These are phyloP conservation scores for Fusarium acutatum DNA, from an alignment of 2,329 filamentous ascomycete genomes.

Conservation along the genomic window DNA sequence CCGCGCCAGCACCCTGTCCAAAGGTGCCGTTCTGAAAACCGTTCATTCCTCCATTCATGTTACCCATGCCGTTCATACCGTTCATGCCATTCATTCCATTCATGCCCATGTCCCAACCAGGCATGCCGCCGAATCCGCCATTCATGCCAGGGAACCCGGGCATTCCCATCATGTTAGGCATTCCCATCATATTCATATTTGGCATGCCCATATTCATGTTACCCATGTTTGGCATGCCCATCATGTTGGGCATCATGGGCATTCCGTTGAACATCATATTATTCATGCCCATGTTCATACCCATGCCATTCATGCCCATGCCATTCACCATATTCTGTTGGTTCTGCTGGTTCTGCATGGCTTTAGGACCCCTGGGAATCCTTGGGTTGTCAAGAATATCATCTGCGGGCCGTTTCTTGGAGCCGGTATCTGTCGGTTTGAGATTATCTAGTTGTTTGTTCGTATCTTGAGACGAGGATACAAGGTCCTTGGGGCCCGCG, in stretches of 20 bases:
- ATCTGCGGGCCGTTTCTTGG: conserved; percentile 86
- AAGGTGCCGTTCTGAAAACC: conserved; percentile 53
- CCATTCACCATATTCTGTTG: conserved; percentile 60
- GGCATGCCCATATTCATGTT: conserved; percentile 50
- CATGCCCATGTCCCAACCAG: conserved; percentile 42
- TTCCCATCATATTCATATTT: conserved; percentile 45
- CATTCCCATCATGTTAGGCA: conserved; percentile 48
- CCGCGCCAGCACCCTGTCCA: conserved; percentile 70
- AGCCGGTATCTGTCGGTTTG: conserved; percentile 48
- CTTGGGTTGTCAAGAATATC: conserved; percentile 72
- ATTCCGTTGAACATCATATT: conserved; percentile 55
- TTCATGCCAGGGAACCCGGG: conserved; percentile 44
- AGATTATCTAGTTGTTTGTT: conserved; percentile 45
- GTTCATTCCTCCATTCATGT: conserved; percentile 44
- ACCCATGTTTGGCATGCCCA: conserved; percentile 49
- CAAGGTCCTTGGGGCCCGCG: conserved; percentile 42
- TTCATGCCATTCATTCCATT: conserved; percentile 36
- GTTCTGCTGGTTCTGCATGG: conserved; percentile 66
- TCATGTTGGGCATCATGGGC: conserved; percentile 53
- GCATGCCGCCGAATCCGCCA: conserved; percentile 40
- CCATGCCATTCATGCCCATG: conserved; percentile 57
- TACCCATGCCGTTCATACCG: conserved; percentile 42
- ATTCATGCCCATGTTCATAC: conserved; percentile 57
- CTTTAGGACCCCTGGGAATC: conserved; percentile 71
- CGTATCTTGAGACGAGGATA: conserved; percentile 46